These are phyloP conservation scores for Euphrasia confusa DNA, from an alignment of 257 asterid genomes.

Conservation along the genomic window DNA sequence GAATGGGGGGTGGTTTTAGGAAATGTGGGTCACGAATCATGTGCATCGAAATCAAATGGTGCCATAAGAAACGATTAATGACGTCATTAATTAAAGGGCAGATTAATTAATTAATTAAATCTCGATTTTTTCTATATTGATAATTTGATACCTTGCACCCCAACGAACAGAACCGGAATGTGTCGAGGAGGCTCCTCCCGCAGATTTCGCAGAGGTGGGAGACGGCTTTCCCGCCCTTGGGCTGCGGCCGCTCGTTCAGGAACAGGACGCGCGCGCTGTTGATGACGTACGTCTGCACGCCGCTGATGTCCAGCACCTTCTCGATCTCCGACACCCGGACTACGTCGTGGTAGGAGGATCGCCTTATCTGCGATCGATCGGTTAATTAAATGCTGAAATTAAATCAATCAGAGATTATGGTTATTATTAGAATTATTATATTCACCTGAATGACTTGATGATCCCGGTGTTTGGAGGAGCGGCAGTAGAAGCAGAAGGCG, in stretches of 20 bases:
- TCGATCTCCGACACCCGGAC: conserved; percentile 94
- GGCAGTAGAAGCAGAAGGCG: conserved; percentile 79
- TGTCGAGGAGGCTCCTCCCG: conserved; percentile 79
- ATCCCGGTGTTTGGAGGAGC: conserved; percentile 76
- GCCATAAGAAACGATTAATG: background rate
- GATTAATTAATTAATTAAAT: too few species aligned
- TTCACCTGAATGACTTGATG: conserved; percentile 91
- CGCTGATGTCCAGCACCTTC: conserved; percentile 72
- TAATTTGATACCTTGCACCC: conserved; percentile 85
- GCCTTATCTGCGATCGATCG: conserved; percentile 50
- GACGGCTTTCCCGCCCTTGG: conserved; percentile 68
- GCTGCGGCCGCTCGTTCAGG: conserved; percentile 88
- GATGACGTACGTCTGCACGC: conserved; percentile 91
- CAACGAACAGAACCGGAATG: conserved; percentile 84
- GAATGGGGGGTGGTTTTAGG: too few species aligned
- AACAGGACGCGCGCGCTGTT: conserved; percentile 95
- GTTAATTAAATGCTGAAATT: too few species aligned
- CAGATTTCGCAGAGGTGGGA: conserved; percentile 85
- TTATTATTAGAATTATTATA: too few species aligned
- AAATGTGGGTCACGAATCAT: background rate
- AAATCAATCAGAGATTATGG: too few species aligned
- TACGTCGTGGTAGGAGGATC: conserved; percentile 96
- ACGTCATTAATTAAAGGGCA: too few species aligned
- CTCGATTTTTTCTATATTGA: too few species aligned
- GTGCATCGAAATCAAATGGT: background rate